These are phyloP conservation scores for Alternaria atra DNA, from an alignment of 2,329 filamentous ascomycete genomes.

Conservation along the genomic window DNA sequence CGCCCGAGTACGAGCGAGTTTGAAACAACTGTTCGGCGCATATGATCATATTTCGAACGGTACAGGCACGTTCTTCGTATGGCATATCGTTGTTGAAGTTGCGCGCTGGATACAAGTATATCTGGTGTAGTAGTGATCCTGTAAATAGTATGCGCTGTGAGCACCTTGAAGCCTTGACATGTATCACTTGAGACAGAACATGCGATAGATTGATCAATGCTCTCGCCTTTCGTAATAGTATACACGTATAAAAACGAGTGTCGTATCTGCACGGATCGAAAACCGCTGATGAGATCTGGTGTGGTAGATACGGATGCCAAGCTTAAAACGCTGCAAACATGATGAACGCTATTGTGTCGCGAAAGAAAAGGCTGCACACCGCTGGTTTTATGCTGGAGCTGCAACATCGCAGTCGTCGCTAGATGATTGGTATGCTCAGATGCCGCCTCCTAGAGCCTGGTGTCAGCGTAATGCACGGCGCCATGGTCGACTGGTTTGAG, in stretches of 20 bases:
- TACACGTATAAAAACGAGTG: background rate
- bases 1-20: constrained; percentile 11
- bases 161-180: background rate
- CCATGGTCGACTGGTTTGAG: background rate
- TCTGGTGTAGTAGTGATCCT: background rate
- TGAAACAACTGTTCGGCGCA: background rate
- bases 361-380: background rate
- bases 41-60: background rate
- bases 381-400: background rate
- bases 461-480: constrained; percentile 10
- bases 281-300: background rate
- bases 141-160: background rate
- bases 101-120: background rate
- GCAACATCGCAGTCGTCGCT: background rate
- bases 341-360: background rate
- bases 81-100: background rate
- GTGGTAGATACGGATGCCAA: background rate
- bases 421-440: constrained; percentile 3
- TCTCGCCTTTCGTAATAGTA: background rate
- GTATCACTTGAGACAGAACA: background rate
- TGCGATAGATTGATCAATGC: background rate
- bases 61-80: background rate
- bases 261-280: background rate
- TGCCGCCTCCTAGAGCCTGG: constrained; percentile 9
- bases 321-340: constrained; percentile 2